Percentiles rank a stretch among this genome's conserved stretches.
Conservation (phyloP, 768 basidiomycete genomes). For the Pisolithus tinctorius region DNA sequence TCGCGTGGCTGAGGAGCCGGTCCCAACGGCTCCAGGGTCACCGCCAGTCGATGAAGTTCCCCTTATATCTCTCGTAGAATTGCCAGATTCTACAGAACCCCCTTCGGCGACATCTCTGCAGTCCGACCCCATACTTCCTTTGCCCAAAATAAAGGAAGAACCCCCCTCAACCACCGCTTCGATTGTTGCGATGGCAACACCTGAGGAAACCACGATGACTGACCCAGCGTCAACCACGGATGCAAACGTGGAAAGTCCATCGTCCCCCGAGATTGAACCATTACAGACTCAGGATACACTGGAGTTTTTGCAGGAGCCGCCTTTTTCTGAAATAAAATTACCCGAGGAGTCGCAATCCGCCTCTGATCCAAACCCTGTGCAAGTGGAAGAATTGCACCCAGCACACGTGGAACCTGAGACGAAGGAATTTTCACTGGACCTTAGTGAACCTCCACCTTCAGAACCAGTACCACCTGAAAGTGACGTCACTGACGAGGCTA, state of each 20-base stretch:
- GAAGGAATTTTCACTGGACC: conserved; percentile 14
- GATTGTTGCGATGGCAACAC: neutral
- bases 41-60: conserved; percentile 23
- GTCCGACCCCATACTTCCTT: neutral
- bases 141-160: conserved; percentile 1
- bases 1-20: conserved; percentile 12
- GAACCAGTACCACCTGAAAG: conserved; percentile 28
- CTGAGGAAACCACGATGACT: neutral
- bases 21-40: conserved; percentile 14
- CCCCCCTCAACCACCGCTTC: neutral
- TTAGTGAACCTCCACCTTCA: conserved; percentile 26
- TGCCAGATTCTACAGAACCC: neutral
- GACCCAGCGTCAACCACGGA: neutral
- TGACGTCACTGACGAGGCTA: conserved; percentile 29
- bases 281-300: neutral
- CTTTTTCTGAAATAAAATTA: neutral
- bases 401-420: conserved; percentile 6
- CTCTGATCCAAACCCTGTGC: neutral
- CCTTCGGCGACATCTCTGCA: neutral
- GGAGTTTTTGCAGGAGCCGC: neutral
- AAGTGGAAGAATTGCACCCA: conserved; percentile 6
- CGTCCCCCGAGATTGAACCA: neutral
- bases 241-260: neutral
- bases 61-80: conserved; percentile 20
- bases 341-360: neutral